These are phyloP conservation scores for Magnolia officinalis DNA, from an alignment of 164 flowering plant genomes.

Conservation along the genomic window DNA sequence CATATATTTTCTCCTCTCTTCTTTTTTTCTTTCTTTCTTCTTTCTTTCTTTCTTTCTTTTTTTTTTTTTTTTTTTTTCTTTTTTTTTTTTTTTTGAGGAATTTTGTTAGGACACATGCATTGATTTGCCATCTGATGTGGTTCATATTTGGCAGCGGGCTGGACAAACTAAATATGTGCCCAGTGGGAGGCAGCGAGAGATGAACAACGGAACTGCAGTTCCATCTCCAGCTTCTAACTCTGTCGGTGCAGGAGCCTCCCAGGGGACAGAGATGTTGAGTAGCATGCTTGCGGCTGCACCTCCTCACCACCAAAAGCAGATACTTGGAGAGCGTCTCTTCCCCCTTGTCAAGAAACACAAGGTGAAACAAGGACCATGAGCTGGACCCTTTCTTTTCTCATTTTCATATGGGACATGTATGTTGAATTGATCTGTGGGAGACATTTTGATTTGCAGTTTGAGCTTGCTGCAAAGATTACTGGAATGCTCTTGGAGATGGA, in stretches of 20 bases:
- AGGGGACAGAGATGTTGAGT: conserved; percentile 46
- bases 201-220: conserved; percentile 37
- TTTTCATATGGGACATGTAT: neutral
- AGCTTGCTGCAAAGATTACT: conserved; percentile 71
- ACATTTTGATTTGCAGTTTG: conserved; percentile 45
- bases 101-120: neutral
- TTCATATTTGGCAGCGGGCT: conserved; percentile 24
- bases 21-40: too few relatives aligned
- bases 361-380: conserved; percentile 31
- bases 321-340: conserved; percentile 75
- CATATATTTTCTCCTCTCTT: neutral
- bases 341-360: conserved; percentile 66
- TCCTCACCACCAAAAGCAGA: conserved; percentile 68
- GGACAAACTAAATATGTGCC: conserved; percentile 47
- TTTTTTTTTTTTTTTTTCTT: too few relatives aligned
- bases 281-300: conserved; percentile 71
- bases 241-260: conserved; percentile 25
- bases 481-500: conserved; percentile 97
- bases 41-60: too few relatives aligned
- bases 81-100: too few relatives aligned
- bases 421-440: neutral
- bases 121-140: neutral
- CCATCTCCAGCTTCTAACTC: conserved; percentile 28
- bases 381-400: neutral
- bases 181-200: conserved; percentile 40